These are phyloP conservation scores for Kodamaea fukazawae DNA, from an alignment of 805 yeast species.

Conservation along the genomic window DNA sequence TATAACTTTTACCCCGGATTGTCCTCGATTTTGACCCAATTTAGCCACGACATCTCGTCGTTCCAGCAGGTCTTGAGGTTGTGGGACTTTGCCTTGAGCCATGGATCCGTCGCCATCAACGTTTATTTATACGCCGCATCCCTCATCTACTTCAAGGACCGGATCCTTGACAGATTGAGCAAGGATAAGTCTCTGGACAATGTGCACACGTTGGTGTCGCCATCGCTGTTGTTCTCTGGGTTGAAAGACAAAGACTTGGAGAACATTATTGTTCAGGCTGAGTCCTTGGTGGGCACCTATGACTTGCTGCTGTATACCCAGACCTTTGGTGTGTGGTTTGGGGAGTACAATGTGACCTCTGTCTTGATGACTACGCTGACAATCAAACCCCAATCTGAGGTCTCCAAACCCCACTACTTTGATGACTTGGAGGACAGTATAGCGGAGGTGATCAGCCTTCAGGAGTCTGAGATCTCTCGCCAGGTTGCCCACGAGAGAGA, in stretches of 20 bases:
- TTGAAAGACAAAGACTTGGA: constrained; percentile 27
- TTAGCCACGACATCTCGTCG: constrained; percentile 64
- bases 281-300: constrained; percentile 22
- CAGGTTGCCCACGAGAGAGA: constrained; percentile 29
- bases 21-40: constrained; percentile 74
- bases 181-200: constrained; percentile 20
- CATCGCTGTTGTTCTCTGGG: constrained; percentile 25
- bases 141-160: constrained; percentile 44
- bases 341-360: constrained; percentile 30
- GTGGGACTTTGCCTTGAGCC: constrained; percentile 67
- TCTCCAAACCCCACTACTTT: background rate
- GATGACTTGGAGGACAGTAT: constrained; percentile 1
- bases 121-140: constrained; percentile 63
- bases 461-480: constrained; percentile 31
- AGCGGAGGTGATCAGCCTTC: constrained; percentile 14
- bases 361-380: constrained; percentile 35
- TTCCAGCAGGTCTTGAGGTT: constrained; percentile 51
- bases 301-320: constrained; percentile 21
- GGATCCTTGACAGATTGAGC: constrained; percentile 32
- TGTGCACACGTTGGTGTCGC: constrained; percentile 36
- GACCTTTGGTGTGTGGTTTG: constrained; percentile 34
- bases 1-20: constrained; percentile 54
- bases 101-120: constrained; percentile 51
- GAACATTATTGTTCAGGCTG: constrained; percentile 25
- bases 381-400: background rate